phyloP scores from a whole-genome alignment of 352 stramenopile genomes.

The Thraustochytrium sp. region DNA sequence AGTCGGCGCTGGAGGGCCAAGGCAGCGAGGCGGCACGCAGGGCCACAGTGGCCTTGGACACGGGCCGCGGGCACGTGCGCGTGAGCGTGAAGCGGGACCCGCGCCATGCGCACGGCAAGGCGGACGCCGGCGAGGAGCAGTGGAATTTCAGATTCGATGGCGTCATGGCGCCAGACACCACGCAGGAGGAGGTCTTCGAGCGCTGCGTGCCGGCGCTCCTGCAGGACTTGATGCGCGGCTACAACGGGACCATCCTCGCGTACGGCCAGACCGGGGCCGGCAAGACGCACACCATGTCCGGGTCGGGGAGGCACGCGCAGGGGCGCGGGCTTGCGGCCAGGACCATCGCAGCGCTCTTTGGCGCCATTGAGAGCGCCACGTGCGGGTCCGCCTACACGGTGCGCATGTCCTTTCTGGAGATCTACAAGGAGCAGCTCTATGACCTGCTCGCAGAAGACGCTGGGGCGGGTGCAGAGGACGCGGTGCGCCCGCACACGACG shows the following conservation, averaged over 20 bases:
- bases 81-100: constrained; percentile 1
- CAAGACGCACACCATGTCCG: constrained; percentile 69
- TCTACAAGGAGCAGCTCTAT: constrained; percentile 42
- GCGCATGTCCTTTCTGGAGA: constrained; percentile 29
- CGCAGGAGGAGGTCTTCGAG: constrained; percentile 16
- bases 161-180: background rate
- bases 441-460: background rate
- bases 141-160: constrained; percentile 15
- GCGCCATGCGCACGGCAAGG: constrained; percentile 18
- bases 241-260: constrained; percentile 12
- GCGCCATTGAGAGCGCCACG: constrained; percentile 57
- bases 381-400: constrained; percentile 49
- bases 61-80: too few relatives aligned
- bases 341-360: background rate
- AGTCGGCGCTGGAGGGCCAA: too few relatives aligned
- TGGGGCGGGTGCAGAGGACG: background rate
- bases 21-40: too few relatives aligned
- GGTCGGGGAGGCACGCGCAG: too few relatives aligned
- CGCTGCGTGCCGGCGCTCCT: background rate
- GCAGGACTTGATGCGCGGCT: background rate
- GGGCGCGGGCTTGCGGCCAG: background rate
- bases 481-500: background rate
- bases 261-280: constrained; percentile 62
- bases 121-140: background rate
- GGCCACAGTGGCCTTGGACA: too few relatives aligned